Conservation (phyloP, 1,284 basidiomycete genomes). For the Papiliotrema laurentii region DNA sequence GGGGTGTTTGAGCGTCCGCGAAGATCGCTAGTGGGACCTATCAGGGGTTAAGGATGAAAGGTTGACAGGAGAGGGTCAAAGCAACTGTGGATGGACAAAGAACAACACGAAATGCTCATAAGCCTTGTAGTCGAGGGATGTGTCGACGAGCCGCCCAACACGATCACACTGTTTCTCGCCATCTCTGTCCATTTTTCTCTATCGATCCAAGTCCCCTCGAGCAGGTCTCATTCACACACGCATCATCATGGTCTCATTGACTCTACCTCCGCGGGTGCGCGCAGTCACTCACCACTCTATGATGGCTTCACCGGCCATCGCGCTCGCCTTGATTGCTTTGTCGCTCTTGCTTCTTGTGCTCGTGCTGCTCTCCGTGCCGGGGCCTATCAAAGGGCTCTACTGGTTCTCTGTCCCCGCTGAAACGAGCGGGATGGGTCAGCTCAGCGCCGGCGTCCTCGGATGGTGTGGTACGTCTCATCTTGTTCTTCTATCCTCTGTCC, state of each 20-base stretch:
- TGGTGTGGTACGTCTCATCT: constrained; percentile 35
- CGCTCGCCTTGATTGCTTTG: constrained; percentile 31
- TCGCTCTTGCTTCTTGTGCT: constrained; percentile 37
- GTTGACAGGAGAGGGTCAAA: too few species aligned
- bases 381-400: constrained; percentile 41
- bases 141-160: too few species aligned
- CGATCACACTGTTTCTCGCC: too few species aligned
- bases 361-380: constrained; percentile 40
- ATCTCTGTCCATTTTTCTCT: too few species aligned
- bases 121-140: too few species aligned
- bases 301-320: constrained; percentile 28
- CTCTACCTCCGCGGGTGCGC: neutral
- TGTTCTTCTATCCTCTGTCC: neutral
- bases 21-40: too few species aligned
- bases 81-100: too few species aligned
- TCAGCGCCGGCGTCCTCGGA: constrained; percentile 37
- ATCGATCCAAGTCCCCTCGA: neutral
- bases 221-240: neutral
- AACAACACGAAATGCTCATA: too few species aligned
- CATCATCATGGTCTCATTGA: neutral
- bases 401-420: constrained; percentile 37
- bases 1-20: too few species aligned
- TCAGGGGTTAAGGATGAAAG: too few species aligned
- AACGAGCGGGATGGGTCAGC: constrained; percentile 8
- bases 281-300: constrained; percentile 11